These are phyloP conservation scores for Mycena albidolilacea DNA, from an alignment of 768 basidiomycete species.

Conservation along the genomic window DNA sequence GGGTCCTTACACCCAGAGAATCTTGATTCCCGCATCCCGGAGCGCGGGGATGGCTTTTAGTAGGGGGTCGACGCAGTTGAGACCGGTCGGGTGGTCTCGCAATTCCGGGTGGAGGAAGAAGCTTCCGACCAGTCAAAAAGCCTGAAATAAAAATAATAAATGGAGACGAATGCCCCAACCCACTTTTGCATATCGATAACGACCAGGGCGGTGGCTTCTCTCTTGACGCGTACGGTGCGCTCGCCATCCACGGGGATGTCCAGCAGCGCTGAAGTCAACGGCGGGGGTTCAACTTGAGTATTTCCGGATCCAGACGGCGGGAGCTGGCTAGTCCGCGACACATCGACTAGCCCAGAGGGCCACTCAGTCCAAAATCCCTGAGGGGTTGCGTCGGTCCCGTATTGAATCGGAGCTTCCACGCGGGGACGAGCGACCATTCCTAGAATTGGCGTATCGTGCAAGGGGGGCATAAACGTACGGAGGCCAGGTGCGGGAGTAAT, in stretches of 20 bases:
- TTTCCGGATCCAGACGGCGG: slow-evolving; percentile 38
- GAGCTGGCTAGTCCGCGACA: slow-evolving; percentile 65
- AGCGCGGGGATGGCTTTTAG: slow-evolving; percentile 63
- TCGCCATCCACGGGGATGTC: slow-evolving; percentile 71
- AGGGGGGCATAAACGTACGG: slow-evolving; percentile 33
- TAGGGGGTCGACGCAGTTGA: slow-evolving; percentile 71
- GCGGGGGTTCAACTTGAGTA: slow-evolving; percentile 46
- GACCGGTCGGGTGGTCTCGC: slow-evolving; percentile 66
- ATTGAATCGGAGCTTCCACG: slow-evolving; percentile 63
- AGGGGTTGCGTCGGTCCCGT: slow-evolving; percentile 62
- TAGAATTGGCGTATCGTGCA: slow-evolving; percentile 58
- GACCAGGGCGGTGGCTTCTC: slow-evolving; percentile 67
- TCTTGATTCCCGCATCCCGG: slow-evolving; percentile 65
- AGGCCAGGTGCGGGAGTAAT: neutral
- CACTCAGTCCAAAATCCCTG: slow-evolving; percentile 77
- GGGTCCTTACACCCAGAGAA: slow-evolving; percentile 72
- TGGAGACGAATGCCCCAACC: slow-evolving; percentile 44
- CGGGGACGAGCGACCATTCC: slow-evolving; percentile 64
- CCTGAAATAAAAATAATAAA: neutral
- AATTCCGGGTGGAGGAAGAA: slow-evolving; percentile 78
- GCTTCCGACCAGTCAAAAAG: slow-evolving; percentile 49
- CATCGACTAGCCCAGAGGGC: slow-evolving; percentile 73
- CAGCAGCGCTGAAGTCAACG: slow-evolving; percentile 55
- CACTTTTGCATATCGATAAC: slow-evolving; percentile 83
- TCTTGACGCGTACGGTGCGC: slow-evolving; percentile 66